A percentile compares a stretch with the other conserved stretches of the same genome.
Conservation (phyloP, 169 alveolate species). For the Plasmodium gonderi region DNA sequence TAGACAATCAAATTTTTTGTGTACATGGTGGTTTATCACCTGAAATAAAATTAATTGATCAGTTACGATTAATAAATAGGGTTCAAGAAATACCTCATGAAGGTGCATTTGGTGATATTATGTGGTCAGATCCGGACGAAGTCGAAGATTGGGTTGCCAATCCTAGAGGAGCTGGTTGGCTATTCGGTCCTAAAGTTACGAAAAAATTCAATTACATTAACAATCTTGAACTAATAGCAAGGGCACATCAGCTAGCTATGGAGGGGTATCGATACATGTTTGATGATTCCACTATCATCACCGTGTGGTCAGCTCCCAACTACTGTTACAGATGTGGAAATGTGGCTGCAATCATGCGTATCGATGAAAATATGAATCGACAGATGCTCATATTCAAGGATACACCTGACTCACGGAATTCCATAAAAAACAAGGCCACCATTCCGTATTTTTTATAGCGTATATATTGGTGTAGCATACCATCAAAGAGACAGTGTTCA, state of each 20-base stretch:
- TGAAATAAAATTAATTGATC: constrained; percentile 93
- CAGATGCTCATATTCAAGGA: constrained; percentile 68
- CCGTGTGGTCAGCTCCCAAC: constrained; percentile 99
- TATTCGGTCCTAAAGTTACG: constrained; percentile 98
- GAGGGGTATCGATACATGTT: constrained; percentile 98
- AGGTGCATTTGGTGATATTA: constrained; percentile 99
- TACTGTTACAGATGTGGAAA: constrained; percentile 99
- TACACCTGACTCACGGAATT: constrained; percentile 65
- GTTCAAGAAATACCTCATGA: constrained; percentile 99
- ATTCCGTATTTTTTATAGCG: constrained; percentile 59
- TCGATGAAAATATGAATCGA: constrained; percentile 92
- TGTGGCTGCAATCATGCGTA: constrained; percentile 97
- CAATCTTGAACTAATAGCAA: constrained; percentile 95
- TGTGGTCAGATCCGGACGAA: constrained; percentile 99
- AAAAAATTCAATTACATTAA: constrained; percentile 95
- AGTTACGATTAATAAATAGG: constrained; percentile 94
- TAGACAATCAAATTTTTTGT: constrained; percentile 96
- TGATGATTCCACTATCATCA: constrained; percentile 95
- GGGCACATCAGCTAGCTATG: constrained; percentile 99
- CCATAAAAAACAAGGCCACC: constrained; percentile 69
- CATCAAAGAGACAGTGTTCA: no score
- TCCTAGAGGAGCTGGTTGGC: constrained; percentile 99
- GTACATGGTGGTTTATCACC: constrained; percentile 99
- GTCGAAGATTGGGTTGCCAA: constrained; percentile 98
- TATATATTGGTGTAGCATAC: no score